phyloP scores from a whole-genome alignment of 768 basidiomycete species.

The Imleria badia region DNA sequence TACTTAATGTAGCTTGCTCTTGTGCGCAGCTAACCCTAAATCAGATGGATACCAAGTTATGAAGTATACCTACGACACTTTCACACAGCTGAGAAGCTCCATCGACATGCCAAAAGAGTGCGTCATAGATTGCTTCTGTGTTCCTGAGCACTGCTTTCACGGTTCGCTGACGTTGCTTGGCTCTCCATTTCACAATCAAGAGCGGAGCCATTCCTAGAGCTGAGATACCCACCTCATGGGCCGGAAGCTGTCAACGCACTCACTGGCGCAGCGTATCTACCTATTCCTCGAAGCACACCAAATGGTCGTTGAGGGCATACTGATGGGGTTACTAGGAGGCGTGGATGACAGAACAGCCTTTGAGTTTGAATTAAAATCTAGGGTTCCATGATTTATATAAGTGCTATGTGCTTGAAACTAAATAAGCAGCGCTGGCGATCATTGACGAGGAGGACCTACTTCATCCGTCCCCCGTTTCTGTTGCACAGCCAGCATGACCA shows the following conservation, averaged over 20 bases:
- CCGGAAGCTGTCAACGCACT: constrained; percentile 18
- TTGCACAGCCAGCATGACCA: neutral
- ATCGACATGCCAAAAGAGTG: constrained; percentile 61
- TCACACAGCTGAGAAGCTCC: constrained; percentile 48
- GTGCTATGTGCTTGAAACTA: neutral
- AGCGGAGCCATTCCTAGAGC: constrained; percentile 20
- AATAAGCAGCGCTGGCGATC: neutral
- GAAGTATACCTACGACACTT: constrained; percentile 55
- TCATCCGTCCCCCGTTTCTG: constrained; percentile 7
- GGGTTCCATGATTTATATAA: neutral
- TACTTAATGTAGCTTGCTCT: neutral
- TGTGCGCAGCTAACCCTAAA: neutral
- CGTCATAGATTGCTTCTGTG: constrained; percentile 10
- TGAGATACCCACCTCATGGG: constrained; percentile 26
- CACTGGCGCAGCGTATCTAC: neutral
- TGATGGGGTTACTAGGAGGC: neutral
- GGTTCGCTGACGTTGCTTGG: constrained; percentile 3
- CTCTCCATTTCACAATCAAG: constrained; percentile 11
- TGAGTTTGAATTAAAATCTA: too few relatives aligned
- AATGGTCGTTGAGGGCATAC: neutral
- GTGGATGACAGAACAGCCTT: neutral
- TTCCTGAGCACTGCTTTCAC: neutral
- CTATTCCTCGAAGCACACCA: constrained; percentile 18
- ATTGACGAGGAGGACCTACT: neutral
- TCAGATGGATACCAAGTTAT: constrained; percentile 55